phyloP scores from a whole-genome alignment of 192 early-diverging fungal species.

The Coemansia sp. region DNA sequence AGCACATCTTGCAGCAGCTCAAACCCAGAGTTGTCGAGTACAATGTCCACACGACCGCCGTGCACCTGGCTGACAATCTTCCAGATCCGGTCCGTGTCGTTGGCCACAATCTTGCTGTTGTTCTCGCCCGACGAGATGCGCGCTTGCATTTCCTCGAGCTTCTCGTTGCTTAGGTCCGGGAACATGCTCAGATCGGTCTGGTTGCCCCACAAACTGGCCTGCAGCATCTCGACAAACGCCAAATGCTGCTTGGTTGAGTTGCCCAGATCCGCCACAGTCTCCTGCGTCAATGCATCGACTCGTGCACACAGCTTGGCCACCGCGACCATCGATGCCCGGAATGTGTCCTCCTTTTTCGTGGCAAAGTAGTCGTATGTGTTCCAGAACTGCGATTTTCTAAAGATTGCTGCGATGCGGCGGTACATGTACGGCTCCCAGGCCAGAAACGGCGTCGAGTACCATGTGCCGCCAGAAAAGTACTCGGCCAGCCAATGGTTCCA shows the following conservation, averaged over 20 bases:
- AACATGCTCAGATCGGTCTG: constrained; percentile 81
- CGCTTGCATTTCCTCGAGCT: constrained; percentile 70
- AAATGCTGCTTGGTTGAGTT: constrained; percentile 36
- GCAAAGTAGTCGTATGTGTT: constrained; percentile 73
- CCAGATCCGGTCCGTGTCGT: constrained; percentile 71
- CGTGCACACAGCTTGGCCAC: constrained; percentile 68
- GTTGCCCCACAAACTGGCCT: constrained; percentile 89
- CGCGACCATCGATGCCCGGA: constrained; percentile 65
- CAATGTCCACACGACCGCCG: constrained; percentile 71
- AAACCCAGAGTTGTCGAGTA: constrained; percentile 93
- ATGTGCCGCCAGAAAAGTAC: constrained; percentile 61
- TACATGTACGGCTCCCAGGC: constrained; percentile 86
- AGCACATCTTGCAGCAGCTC: constrained; percentile 87
- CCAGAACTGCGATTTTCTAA: constrained; percentile 61
- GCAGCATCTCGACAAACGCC: constrained; percentile 67
- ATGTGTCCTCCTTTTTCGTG: constrained; percentile 64
- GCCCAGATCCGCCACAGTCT: constrained; percentile 13
- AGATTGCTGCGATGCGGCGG: constrained; percentile 64
- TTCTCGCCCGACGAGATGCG: constrained; percentile 49
- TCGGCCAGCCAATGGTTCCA: constrained; percentile 67
- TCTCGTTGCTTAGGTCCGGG: constrained; percentile 64
- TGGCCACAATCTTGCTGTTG: constrained; percentile 64
- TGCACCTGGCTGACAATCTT: constrained; percentile 56
- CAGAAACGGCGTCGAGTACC: constrained; percentile 79
- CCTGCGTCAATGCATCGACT: constrained; percentile 40